Conservation (phyloP, 805 yeast species). For the Candida oleophila region DNA sequence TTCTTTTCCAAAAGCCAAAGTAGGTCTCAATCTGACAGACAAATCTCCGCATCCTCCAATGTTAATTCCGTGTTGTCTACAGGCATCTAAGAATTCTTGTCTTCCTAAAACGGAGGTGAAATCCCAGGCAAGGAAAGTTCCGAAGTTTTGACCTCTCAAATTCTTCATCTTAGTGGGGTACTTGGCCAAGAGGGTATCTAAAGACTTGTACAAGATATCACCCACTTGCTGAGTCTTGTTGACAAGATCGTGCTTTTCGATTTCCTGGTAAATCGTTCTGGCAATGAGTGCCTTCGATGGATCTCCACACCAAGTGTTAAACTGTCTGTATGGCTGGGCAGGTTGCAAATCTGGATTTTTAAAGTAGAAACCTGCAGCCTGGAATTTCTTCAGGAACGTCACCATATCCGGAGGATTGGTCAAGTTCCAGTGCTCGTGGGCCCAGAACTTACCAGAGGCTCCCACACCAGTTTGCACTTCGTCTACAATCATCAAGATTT, state of each 20-base stretch:
- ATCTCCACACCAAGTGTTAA: constrained; percentile 80
- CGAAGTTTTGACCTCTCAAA: constrained; percentile 63
- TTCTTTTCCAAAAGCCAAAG: constrained; percentile 57
- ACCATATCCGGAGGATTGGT: constrained; percentile 66
- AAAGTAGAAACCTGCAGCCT: constrained; percentile 71
- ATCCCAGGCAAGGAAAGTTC: constrained; percentile 69
- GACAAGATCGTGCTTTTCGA: constrained; percentile 48
- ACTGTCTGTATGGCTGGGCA: constrained; percentile 62
- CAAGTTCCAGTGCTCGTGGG: constrained; percentile 67
- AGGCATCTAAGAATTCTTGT: constrained; percentile 42
- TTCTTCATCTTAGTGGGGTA: constrained; percentile 43
- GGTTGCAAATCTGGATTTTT: constrained; percentile 59
- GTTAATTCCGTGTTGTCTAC: constrained; percentile 57
- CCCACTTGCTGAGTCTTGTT: constrained; percentile 52
- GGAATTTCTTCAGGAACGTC: constrained; percentile 71
- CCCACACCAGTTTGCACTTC: constrained; percentile 79
- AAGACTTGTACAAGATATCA: constrained; percentile 47
- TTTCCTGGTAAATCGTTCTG: constrained; percentile 56
- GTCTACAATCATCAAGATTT: constrained; percentile 61
- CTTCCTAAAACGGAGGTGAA: constrained; percentile 43
- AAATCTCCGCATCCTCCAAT: constrained; percentile 67
- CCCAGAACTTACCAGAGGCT: constrained; percentile 72
- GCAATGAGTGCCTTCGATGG: constrained; percentile 68
- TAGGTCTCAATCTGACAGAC: constrained; percentile 63
- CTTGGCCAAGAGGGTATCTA: constrained; percentile 37